Conservation (phyloP, 202 grass and related monocot genomes). For the Bolboschoenoplectus hybrid region DNA sequence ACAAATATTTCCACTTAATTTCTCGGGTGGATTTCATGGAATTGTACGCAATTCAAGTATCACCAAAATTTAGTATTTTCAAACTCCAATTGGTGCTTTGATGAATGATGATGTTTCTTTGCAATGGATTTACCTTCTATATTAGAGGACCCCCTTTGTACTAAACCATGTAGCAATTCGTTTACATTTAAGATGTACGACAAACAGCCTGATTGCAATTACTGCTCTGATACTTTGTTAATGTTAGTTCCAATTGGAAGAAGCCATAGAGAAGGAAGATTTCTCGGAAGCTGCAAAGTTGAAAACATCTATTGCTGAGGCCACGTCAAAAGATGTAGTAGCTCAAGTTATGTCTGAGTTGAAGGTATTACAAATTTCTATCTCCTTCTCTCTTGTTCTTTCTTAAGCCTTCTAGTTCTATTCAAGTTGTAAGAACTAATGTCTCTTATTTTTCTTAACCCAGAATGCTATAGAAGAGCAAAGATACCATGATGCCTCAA, state of each 20-base stretch:
- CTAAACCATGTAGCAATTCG: not conserved
- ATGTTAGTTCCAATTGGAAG: conserved; percentile 84
- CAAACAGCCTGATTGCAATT: not conserved
- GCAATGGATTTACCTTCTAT: no score
- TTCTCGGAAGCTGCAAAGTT: conserved; percentile 72
- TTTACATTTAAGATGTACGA: not conserved
- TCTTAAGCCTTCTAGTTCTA: not conserved
- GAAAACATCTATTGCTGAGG: conserved; percentile 66
- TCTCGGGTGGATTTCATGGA: no score
- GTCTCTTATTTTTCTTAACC: conserved; percentile 4
- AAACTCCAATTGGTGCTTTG: no score
- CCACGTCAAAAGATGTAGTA: conserved; percentile 57
- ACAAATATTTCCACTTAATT: not conserved
- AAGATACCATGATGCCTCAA: conserved; percentile 81
- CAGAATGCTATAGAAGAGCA: conserved; percentile 83
- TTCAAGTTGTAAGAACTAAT: not conserved
- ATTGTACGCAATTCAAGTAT: no score
- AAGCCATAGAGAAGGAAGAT: conserved; percentile 89
- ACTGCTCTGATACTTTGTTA: not conserved
- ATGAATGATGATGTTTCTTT: no score
- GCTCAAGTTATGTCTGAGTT: conserved; percentile 76
- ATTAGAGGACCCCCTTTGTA: no score
- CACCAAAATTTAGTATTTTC: no score
- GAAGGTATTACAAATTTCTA: conserved; percentile 53
- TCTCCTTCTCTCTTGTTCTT: not conserved